Evolutionary conservation across 352 stramenopile genomes (phyloP), one percentile per base, ranked within the genome.

Genomic region (Phytophthora tentaculata): DNA sequence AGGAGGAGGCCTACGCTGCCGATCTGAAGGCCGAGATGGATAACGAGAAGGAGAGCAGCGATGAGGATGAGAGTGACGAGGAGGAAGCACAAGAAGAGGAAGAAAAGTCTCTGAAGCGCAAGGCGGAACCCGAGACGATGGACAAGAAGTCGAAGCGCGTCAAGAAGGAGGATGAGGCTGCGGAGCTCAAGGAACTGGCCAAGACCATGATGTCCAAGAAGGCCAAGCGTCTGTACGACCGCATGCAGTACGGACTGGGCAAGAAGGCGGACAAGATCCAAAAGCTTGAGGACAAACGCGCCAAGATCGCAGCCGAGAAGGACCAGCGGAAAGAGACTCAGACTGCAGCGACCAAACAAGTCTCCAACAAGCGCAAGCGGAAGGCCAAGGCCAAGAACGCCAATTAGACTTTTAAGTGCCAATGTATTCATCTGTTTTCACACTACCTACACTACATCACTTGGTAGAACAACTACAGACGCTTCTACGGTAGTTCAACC

Each of bases 161-260:
- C 32, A 91, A 93, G 79, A 84, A 90, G 62, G 79, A 94, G 56
- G 81, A 92, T 17, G 88, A 94, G 26, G 84, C 88, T 2, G 77
- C 77, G 12, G 87, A 95, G 54, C 79, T 92, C n/a, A 83, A 94
- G 64, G 88, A 95, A 57, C 81, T 94, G 70, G 86, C 88, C n/a
- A 91, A 91, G 49, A 95, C 79, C 26, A 97, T 97, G 89, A 97
- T 97, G 91, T 95, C 88, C 44, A 97, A 97, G 74, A 97, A 97
- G 78, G 75, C 90, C 22, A 96, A 96, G 74, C 83, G 90, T 35
- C 75, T 97, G 69, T 97, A 97, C 61, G 87, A 95, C 67, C 86
- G 90, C 26, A 97, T 97, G 91, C 91, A 97, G 77, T 95, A 95
- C 75, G 91, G 91, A 55, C 77, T 97, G 35, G 83, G 86, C 66